These are phyloP conservation scores for Stenocarpella maydis DNA, from an alignment of 2,329 filamentous ascomycete species.

Conservation along the genomic window DNA sequence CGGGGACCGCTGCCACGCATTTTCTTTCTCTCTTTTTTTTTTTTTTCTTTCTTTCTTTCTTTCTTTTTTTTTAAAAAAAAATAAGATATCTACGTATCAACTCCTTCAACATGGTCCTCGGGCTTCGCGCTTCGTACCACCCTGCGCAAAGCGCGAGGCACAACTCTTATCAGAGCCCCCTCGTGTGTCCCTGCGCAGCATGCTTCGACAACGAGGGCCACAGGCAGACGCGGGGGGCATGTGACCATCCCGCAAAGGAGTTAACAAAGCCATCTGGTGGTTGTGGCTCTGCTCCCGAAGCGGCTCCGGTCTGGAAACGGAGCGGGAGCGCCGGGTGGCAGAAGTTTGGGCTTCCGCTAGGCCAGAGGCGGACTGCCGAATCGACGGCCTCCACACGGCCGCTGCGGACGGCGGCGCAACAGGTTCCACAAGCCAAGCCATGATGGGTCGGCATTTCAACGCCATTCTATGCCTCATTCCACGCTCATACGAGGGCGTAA, in stretches of 20 bases:
- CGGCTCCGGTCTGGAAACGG: constrained; percentile 9
- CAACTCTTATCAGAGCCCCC: constrained; percentile 15
- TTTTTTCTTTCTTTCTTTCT: no score
- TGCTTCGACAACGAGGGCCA: constrained; percentile 28
- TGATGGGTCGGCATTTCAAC: not conserved
- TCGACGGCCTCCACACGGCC: constrained; percentile 27
- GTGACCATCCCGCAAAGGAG: constrained; percentile 26
- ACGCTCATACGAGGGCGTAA: not conserved
- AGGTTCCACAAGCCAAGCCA: not conserved
- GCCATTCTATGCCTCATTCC: not conserved
- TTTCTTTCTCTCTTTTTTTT: no score
- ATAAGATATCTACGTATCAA: not conserved
- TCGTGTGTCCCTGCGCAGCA: constrained; percentile 30
- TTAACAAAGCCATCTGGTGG: not conserved
- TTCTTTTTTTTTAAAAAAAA: no score
- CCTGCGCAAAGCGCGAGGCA: constrained; percentile 25
- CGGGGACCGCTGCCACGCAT: not conserved
- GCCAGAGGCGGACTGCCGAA: constrained; percentile 12
- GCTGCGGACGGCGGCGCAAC: constrained; percentile 13
- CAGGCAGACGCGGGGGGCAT: constrained; percentile 14
- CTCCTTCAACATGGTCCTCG: constrained; percentile 29
- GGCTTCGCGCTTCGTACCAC: constrained; percentile 32
- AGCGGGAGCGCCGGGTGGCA: not conserved
- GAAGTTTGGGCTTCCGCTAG: constrained; percentile 18
- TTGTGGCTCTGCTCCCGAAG: not conserved